These are phyloP conservation scores for Ilex aquifolium DNA, from an alignment of 257 asterid species.

Conservation along the genomic window DNA sequence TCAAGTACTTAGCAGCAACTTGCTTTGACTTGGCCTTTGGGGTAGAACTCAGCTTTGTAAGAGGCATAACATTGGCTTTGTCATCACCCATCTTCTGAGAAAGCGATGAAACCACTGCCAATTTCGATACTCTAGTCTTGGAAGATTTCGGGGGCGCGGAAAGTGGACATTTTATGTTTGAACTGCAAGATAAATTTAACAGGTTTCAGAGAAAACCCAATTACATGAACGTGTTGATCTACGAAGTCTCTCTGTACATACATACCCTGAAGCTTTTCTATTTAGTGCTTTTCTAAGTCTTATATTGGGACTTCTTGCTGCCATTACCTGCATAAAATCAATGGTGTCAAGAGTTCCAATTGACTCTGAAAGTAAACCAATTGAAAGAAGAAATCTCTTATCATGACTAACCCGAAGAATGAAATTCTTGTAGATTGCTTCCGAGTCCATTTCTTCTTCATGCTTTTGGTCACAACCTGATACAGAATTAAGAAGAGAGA, in stretches of 20 bases:
- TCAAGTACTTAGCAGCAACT: conserved; percentile 87
- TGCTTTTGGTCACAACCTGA: conserved; percentile 93
- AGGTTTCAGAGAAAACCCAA: not conserved
- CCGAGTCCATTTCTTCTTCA: conserved; percentile 89
- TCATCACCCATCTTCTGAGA: conserved; percentile 43
- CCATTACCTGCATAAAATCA: conserved; percentile 68
- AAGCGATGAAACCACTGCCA: conserved; percentile 51
- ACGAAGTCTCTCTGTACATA: not conserved
- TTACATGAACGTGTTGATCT: not conserved
- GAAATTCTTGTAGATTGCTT: conserved; percentile 69
- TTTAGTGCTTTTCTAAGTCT: conserved; percentile 62
- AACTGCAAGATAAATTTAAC: conserved; percentile 31
- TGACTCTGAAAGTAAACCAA: not conserved
- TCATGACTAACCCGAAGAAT: conserved; percentile 73
- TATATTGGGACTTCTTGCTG: conserved; percentile 94
- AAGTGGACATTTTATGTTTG: conserved; percentile 62
- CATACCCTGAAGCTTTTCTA: conserved; percentile 59
- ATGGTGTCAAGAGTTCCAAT: not conserved
- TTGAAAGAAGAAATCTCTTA: conserved; percentile 2
- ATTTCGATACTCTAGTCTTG: conserved; percentile 51
- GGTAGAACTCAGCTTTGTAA: conserved; percentile 37
- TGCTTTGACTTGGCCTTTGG: conserved; percentile 59
- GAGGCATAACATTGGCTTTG: conserved; percentile 31
- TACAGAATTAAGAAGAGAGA: conserved; percentile 7
- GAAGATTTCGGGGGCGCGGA: conserved; percentile 87